phyloP scores from a whole-genome alignment of 805 yeast species.

The Monosporozyma unispora region DNA sequence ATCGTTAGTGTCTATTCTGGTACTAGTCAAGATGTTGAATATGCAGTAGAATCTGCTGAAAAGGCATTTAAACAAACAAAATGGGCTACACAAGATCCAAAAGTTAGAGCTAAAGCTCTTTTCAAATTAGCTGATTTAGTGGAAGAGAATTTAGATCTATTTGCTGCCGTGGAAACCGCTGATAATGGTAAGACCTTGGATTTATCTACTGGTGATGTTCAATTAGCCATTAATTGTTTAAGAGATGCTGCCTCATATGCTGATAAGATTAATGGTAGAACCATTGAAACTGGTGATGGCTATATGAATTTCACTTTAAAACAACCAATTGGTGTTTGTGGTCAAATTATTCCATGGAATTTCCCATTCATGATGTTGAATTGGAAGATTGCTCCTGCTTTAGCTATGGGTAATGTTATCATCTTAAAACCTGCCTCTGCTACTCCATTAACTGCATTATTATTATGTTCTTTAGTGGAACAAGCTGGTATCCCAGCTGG shows the following conservation, averaged over 20 bases:
- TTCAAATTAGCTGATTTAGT: constrained; percentile 59
- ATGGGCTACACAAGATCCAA: constrained; percentile 57
- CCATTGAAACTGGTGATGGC: constrained; percentile 52
- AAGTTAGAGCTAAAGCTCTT: constrained; percentile 42
- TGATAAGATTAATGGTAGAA: constrained; percentile 58
- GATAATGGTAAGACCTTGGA: constrained; percentile 72
- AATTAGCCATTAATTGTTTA: constrained; percentile 52
- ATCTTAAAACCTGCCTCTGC: constrained; percentile 70
- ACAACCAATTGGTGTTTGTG: constrained; percentile 77
- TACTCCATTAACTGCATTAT: constrained; percentile 66
- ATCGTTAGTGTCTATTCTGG: constrained; percentile 53
- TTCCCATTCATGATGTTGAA: constrained; percentile 73
- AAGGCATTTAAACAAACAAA: constrained; percentile 44
- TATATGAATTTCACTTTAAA: constrained; percentile 59
- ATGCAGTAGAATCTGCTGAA: constrained; percentile 60
- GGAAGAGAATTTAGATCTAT: constrained; percentile 52
- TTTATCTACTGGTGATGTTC: constrained; percentile 60
- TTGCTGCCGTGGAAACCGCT: constrained; percentile 60
- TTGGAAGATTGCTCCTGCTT: constrained; percentile 75
- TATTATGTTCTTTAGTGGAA: constrained; percentile 49
- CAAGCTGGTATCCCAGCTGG: constrained; percentile 71
- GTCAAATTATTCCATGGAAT: constrained; percentile 80
- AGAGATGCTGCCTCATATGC: constrained; percentile 69
- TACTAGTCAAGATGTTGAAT: constrained; percentile 53
- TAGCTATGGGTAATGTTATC: constrained; percentile 67